Conservation (phyloP, 169 alveolate genomes). For the Plasmodium vivax region DNA sequence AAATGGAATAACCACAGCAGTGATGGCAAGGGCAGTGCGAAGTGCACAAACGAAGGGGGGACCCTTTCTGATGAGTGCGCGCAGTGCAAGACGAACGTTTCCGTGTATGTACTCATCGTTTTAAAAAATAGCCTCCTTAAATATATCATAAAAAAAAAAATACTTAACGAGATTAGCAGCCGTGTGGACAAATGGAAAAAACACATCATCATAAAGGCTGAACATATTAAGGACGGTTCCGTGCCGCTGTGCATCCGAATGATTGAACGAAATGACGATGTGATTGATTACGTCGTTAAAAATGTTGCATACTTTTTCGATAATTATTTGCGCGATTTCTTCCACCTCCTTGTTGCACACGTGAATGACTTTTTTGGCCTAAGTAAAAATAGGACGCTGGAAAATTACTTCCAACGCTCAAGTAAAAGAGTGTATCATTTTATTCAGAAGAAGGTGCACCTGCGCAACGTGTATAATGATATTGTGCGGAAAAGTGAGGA, state of each 20-base stretch:
- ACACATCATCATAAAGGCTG: slow-evolving; percentile 3
- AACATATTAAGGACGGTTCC: not conserved
- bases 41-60: not conserved
- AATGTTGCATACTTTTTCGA: slow-evolving; percentile 27
- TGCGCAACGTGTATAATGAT: slow-evolving; percentile 23
- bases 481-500: not conserved
- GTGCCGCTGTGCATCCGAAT: not conserved
- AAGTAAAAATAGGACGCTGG: slow-evolving; percentile 18
- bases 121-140: slow-evolving; percentile 20
- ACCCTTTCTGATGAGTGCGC: not conserved
- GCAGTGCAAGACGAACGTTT: not conserved
- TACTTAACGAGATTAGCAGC: slow-evolving; percentile 11
- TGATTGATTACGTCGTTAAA: slow-evolving; percentile 6
- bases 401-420: slow-evolving; percentile 22
- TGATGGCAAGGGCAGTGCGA: not conserved
- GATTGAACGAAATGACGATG: not conserved
- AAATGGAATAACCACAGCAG: not conserved
- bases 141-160: slow-evolving; percentile 39
- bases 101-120: slow-evolving; percentile 14
- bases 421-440: slow-evolving; percentile 6
- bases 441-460: slow-evolving; percentile 11
- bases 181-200: slow-evolving; percentile 39
- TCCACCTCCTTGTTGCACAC: slow-evolving; percentile 1
- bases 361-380: slow-evolving; percentile 17
- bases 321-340: slow-evolving; percentile 5